phyloP scores from a whole-genome alignment of 1,284 basidiomycete genomes.

The Meira miltonrushii region DNA sequence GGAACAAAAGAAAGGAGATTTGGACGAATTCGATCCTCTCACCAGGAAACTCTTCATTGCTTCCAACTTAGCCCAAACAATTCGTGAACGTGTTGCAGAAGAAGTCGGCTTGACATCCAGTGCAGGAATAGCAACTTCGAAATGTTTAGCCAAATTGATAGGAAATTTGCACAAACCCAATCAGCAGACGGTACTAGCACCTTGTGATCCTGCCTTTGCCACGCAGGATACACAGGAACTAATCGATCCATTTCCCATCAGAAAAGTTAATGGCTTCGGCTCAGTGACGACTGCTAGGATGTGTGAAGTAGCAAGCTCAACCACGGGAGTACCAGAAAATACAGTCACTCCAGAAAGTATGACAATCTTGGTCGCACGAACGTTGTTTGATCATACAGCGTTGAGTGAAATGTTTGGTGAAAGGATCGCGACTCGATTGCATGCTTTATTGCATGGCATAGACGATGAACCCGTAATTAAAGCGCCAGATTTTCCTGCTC shows the following conservation, averaged over 20 bases:
- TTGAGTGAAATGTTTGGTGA: conserved; percentile 35
- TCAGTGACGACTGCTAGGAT: conserved; percentile 17
- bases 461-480: conserved; percentile 49
- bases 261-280: conserved; percentile 39
- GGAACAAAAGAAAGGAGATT: conserved; percentile 15
- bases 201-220: not conserved
- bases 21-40: conserved; percentile 9
- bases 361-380: conserved; percentile 23
- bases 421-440: conserved; percentile 38
- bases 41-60: conserved; percentile 30
- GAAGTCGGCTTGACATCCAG: conserved; percentile 51
- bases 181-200: conserved; percentile 44
- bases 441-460: conserved; percentile 40
- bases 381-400: conserved; percentile 19
- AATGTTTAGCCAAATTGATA: conserved; percentile 52
- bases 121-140: conserved; percentile 50
- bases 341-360: conserved; percentile 12
- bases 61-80: conserved; percentile 47
- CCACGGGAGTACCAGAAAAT: not conserved
- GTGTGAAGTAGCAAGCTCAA: not conserved
- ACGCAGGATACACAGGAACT: conserved; percentile 30
- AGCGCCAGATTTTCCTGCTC: conserved; percentile 47
- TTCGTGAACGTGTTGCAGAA: conserved; percentile 43
- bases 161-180: conserved; percentile 51
- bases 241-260: conserved; percentile 43